Evolutionary conservation across 768 basidiomycete genomes (phyloP).

Genomic region (Leccinum barrowsii): DNA sequence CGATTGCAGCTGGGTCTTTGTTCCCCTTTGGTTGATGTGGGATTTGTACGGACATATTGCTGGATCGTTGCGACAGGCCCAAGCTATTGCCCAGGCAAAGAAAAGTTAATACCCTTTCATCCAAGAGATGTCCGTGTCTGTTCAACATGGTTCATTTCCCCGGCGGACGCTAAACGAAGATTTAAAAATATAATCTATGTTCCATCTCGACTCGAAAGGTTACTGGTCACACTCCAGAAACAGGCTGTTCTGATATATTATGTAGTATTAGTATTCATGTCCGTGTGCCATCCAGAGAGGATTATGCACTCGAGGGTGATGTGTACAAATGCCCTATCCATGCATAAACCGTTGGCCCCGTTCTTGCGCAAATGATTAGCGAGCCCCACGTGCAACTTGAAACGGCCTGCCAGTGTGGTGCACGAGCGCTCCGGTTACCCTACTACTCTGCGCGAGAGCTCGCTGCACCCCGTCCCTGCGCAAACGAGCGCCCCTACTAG

Average conservation of each 20-base stretch:
- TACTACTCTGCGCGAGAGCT: too few species aligned
- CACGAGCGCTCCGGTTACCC: too few species aligned
- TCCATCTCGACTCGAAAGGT: background rate
- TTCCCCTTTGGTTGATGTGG: constrained; percentile 73
- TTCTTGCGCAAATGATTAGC: too few species aligned
- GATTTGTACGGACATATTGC: constrained; percentile 76
- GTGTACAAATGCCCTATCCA: background rate
- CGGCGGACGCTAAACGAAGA: background rate
- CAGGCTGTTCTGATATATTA: background rate
- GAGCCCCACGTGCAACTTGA: too few species aligned
- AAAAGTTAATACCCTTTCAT: constrained; percentile 22
- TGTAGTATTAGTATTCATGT: background rate
- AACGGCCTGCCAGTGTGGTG: too few species aligned
- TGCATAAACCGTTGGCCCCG: too few species aligned
- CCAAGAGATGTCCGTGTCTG: background rate
- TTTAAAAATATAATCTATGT: background rate
- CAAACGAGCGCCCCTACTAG: too few species aligned
- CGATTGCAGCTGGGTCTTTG: constrained; percentile 65
- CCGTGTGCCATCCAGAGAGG: background rate
- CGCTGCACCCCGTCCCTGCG: too few species aligned
- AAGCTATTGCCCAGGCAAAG: constrained; percentile 35
- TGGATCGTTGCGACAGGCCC: constrained; percentile 46
- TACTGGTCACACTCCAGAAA: background rate
- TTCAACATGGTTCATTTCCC: background rate
- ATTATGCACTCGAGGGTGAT: background rate